Evolutionary conservation across 768 basidiomycete genomes (phyloP).

Genomic region (Suillus decipiens): DNA sequence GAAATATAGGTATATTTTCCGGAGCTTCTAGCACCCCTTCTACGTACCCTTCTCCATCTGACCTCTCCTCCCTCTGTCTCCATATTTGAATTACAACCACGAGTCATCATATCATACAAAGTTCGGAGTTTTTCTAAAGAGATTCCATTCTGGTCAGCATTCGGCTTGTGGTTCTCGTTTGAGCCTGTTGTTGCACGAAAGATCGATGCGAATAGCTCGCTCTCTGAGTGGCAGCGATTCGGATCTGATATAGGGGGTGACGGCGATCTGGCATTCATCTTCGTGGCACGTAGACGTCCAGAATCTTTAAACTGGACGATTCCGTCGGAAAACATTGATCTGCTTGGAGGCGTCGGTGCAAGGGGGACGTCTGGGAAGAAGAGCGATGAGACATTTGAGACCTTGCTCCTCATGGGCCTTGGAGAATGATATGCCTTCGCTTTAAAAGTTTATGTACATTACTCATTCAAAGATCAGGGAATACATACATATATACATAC

Average conservation of each 20-base stretch:
- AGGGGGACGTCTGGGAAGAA: slow-evolving; percentile 44
- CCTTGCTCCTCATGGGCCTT: slow-evolving; percentile 50
- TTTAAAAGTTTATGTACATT: background rate
- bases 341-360: slow-evolving; percentile 61
- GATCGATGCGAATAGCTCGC: background rate
- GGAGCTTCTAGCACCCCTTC: slow-evolving; percentile 72
- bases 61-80: slow-evolving; percentile 52
- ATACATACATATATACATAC: background rate
- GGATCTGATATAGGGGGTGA: slow-evolving; percentile 35
- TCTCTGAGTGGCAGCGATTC: slow-evolving; percentile 41
- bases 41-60: slow-evolving; percentile 73
- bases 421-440: slow-evolving; percentile 8
- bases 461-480: background rate
- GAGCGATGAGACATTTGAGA: slow-evolving; percentile 72
- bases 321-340: slow-evolving; percentile 51
- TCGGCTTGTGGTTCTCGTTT: slow-evolving; percentile 78
- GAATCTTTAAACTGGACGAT: slow-evolving; percentile 61
- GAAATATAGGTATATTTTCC: slow-evolving; percentile 78
- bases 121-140: slow-evolving; percentile 74
- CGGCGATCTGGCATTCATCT: slow-evolving; percentile 53
- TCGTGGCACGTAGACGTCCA: slow-evolving; percentile 57
- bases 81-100: slow-evolving; percentile 16
- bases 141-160: slow-evolving; percentile 74
- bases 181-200: slow-evolving; percentile 48
- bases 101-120: slow-evolving; percentile 74